A percentile compares a stretch with the other conserved stretches of the same genome.
Evolutionary conservation across 2,329 filamentous ascomycete genomes (phyloP).

Genomic region (Ophiostoma sp.): DNA sequence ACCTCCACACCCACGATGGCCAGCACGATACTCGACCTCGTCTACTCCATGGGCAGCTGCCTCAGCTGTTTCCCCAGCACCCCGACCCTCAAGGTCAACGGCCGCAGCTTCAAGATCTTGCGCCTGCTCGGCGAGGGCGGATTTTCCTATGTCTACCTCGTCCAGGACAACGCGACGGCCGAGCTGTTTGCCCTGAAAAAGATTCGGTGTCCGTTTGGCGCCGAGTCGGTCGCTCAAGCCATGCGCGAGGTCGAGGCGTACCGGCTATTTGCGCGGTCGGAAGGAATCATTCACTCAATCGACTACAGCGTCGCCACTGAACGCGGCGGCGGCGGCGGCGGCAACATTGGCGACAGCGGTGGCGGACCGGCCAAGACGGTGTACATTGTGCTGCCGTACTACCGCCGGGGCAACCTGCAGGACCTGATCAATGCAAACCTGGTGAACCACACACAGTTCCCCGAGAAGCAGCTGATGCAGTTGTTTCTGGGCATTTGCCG

Average conservation of each 20-base stretch:
- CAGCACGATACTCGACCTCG: slow-evolving; percentile 80
- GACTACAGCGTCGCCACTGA: slow-evolving; percentile 82
- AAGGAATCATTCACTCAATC: slow-evolving; percentile 82
- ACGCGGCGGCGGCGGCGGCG: slow-evolving; percentile 53
- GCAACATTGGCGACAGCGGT: slow-evolving; percentile 49
- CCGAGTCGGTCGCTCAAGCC: slow-evolving; percentile 91
- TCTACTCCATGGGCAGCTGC: slow-evolving; percentile 92
- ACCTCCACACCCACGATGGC: slow-evolving; percentile 55
- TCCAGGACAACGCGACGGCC: slow-evolving; percentile 82
- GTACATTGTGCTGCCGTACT: slow-evolving; percentile 95
- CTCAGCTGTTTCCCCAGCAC: slow-evolving; percentile 95
- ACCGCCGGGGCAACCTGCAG: slow-evolving; percentile 90
- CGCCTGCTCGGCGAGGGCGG: slow-evolving; percentile 94
- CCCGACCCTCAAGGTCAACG: slow-evolving; percentile 93
- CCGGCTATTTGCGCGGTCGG: slow-evolving; percentile 77
- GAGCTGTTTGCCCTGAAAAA: slow-evolving; percentile 95
- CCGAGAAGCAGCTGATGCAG: slow-evolving; percentile 82
- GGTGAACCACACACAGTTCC: slow-evolving; percentile 89
- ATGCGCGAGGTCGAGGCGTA: slow-evolving; percentile 98
- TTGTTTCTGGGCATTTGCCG: slow-evolving; percentile 90
- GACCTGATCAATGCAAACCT: slow-evolving; percentile 98
- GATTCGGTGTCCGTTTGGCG: slow-evolving; percentile 96
- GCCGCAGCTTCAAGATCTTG: slow-evolving; percentile 90
- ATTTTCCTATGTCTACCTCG: slow-evolving; percentile 98
- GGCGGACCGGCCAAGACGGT: slow-evolving; percentile 78